Base-by-base conservation (phyloP, 2,329 filamentous ascomycete species). In the Diaporthe australafricana region DNA sequence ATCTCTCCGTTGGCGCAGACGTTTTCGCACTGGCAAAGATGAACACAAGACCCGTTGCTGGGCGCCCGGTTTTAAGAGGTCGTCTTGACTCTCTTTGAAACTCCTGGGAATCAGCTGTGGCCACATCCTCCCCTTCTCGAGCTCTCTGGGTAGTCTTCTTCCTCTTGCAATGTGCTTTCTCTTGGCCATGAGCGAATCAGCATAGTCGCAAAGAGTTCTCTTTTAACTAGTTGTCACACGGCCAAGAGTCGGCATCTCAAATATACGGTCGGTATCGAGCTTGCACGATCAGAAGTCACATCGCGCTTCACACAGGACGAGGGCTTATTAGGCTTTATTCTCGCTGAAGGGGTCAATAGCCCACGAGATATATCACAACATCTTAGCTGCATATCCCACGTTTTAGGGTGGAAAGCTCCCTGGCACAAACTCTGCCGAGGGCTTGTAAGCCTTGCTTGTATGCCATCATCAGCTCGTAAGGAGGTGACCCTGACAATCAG, bases 51-150 rank as follows among this genome's bases (percentile, higher is more conserved):
- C 77, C 78, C 78, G 78, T 78, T 78, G 76, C 78, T 79, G 78
- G 78, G 78, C 78, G 74, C 78, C 78, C 77, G 76, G 72, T 73
- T 75, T 76, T 66, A 74, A 78, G 74, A 77, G 76, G 73, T 74
- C 78, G 76, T 79, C 76, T 78, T 78, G 78, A 72, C 70, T 75
- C 75, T 77, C 73, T 16, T 70, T 72, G 78, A 79, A 71, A 75
- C 63, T 74, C 71, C 45, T 72, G 77, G 78, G 78, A 79, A 79
- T 79, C 78, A 79, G 78, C 76, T 78, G 78, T 75, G 78, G 78
- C 77, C 73, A 79, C 77, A 79, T 73, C 60, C 27, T 12, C 42
- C 9, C 60, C 60, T 38, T 14, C 60, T 27, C 45, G 40, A 8
- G 3, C 57, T 38, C 40, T 62, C 40, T 62, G 57, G 40, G 17